A percentile compares a stretch with the other conserved stretches of the same genome.
These are phyloP conservation scores for Sarocladiaceae sp. DNA, from an alignment of 2,329 filamentous ascomycete species.

Conservation along the genomic window DNA sequence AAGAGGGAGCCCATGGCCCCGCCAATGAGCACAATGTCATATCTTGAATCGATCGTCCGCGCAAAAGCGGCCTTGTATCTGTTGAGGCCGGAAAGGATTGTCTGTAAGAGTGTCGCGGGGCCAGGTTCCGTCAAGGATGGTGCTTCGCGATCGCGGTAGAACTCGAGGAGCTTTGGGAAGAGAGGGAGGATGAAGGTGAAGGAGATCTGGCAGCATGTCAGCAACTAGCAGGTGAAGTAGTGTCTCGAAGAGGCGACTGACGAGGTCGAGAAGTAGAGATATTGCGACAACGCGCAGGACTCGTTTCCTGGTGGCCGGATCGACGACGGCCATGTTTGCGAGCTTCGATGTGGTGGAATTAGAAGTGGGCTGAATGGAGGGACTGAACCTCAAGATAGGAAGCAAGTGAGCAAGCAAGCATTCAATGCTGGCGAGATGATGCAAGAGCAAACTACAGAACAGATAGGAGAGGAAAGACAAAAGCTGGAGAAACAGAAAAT, in stretches of 20 bases:
- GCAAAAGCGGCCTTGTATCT: slow-evolving; percentile 92
- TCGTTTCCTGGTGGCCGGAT: slow-evolving; percentile 60
- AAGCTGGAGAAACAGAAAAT: not conserved
- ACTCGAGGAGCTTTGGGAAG: slow-evolving; percentile 90
- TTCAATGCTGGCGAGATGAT: slow-evolving; percentile 3
- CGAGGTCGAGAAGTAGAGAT: slow-evolving; percentile 83
- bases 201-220: slow-evolving; percentile 59
- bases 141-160: slow-evolving; percentile 83
- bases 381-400: slow-evolving; percentile 9
- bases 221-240: not conserved
- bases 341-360: not conserved
- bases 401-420: not conserved
- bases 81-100: slow-evolving; percentile 77
- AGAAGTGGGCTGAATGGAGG: not conserved
- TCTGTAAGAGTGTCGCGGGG: slow-evolving; percentile 64
- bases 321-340: slow-evolving; percentile 36
- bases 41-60: slow-evolving; percentile 87
- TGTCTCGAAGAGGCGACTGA: slow-evolving; percentile 35
- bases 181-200: slow-evolving; percentile 98
- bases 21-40: slow-evolving; percentile 93
- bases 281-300: slow-evolving; percentile 84
- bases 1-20: slow-evolving; percentile 92
- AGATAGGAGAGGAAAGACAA: not conserved
- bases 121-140: slow-evolving; percentile 32
- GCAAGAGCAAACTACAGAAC: not conserved